Conservation (phyloP, 768 basidiomycete species). For the Kwoniella dejecticola region DNA sequence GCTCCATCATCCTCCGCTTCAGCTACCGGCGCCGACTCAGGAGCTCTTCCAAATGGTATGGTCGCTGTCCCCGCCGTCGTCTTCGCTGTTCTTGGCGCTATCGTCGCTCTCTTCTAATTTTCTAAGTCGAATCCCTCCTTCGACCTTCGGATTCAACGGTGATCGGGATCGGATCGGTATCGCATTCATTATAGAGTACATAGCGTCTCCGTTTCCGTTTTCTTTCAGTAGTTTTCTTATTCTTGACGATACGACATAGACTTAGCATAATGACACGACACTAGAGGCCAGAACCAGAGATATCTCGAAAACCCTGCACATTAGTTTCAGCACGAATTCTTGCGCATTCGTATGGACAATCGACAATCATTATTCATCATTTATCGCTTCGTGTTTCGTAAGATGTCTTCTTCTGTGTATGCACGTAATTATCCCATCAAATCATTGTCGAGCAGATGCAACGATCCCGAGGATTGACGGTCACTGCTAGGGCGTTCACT, state of each 20-base stretch:
- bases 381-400: not conserved
- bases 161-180: not conserved
- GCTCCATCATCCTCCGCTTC: slow-evolving; percentile 17
- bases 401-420: not conserved
- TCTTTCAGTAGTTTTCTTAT: too few species aligned
- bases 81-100: slow-evolving; percentile 31
- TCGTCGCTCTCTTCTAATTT: slow-evolving; percentile 37
- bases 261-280: too few species aligned
- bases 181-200: not conserved
- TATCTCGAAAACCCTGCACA: too few species aligned
- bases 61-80: slow-evolving; percentile 34
- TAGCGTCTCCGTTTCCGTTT: too few species aligned
- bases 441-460: too few species aligned
- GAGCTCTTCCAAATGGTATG: slow-evolving; percentile 13
- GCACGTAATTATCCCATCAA: too few species aligned
- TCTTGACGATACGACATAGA: too few species aligned
- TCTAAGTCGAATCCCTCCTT: not conserved
- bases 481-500: too few species aligned
- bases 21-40: slow-evolving; percentile 16
- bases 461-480: too few species aligned
- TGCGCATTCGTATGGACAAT: not conserved
- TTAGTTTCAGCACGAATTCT: too few species aligned
- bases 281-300: too few species aligned
- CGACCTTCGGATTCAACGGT: not conserved
- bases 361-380: not conserved